A percentile compares a stretch with the other conserved stretches of the same genome.
Conservation (phyloP, 441 rosid species). For the Metrosideros polymorpha region DNA sequence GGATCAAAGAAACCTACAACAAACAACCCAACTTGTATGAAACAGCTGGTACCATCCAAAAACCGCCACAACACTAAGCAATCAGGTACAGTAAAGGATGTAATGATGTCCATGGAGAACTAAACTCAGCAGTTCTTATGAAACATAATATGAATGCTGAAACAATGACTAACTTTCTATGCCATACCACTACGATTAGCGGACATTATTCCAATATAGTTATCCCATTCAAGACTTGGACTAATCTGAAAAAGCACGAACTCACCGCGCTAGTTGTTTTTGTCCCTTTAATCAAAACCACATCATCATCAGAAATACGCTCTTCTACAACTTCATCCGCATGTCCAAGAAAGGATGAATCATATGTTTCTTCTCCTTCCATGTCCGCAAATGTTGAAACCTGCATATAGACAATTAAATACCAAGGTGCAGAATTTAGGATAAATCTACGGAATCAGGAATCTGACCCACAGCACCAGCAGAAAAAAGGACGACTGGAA, state of each 20-base stretch:
- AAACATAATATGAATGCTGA: background rate
- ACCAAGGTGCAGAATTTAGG: background rate
- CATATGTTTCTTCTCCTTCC: conserved; percentile 99
- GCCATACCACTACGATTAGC: background rate
- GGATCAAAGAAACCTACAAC: conserved; percentile 78
- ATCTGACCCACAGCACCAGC: background rate
- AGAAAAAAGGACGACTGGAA: background rate
- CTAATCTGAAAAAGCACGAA: background rate
- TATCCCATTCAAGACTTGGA: background rate
- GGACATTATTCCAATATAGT: background rate
- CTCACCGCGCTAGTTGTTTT: conserved; percentile 83
- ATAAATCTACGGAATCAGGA: background rate
- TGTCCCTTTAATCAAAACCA: conserved; percentile 85
- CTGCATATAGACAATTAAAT: conserved; percentile 22
- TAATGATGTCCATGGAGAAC: background rate
- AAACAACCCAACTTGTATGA: background rate
- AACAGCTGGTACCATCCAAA: background rate
- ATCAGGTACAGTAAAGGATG: background rate
- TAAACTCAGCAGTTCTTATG: background rate
- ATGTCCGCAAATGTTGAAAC: conserved; percentile 98
- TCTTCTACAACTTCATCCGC: conserved; percentile 96
- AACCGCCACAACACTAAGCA: background rate
- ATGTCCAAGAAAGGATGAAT: conserved; percentile 67
- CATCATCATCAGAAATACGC: conserved; percentile 94
- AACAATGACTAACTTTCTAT: background rate